Base-by-base conservation (phyloP, 306 rosid species). In the Arachis stenosperma region DNA sequence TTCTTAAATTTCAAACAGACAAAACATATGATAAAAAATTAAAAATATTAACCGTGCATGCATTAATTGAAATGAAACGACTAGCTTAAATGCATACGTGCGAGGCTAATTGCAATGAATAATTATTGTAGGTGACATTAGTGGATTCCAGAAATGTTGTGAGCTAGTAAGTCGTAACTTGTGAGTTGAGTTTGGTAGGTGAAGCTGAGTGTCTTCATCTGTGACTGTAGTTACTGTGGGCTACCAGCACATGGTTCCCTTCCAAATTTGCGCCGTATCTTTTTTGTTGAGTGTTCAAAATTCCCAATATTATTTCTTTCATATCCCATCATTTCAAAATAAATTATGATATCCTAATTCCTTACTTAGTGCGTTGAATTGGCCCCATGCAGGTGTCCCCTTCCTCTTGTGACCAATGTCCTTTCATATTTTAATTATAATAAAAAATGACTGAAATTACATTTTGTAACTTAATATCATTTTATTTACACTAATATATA, bases 321-420 rank as follows among this genome's bases (percentile, higher is more conserved):
- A 42, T 37, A 3, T 17, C 50, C 46, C 37, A 63, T 63, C 11
- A 41, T 14, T 62, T 37, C 7, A 0, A 33, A 33, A 13, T 61
- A 13, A 61, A 61, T 61, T 39, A 3, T 62, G 36, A 14, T 63
- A 8, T 63, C 13, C 33, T 30, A 36, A 10, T 2, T 63, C 13
- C 50, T 30, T 48, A 10, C 4, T 29, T 30, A 5, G 11, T 8
- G 17, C 46, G 30, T 74, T 12, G 71, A 40, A 22, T 27, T 1
- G 65, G 71, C 59, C 67, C 67, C 54, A 11, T 48, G 55, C 55
- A 13, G 13, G 4, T 50, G 55, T 50, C 55, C 43, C 33, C 17
- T 51, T 56, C 11, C 39, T 3, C 61, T 3, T 36, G 1, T 9
- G 37, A 27, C 61, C 9, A 11, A 8, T 27, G 61, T 56, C 37